A percentile compares a stretch with the other conserved stretches of the same genome.
These are phyloP conservation scores for Camellia granthamiana DNA, from an alignment of 148 eudicot genomes.

Conservation along the genomic window DNA sequence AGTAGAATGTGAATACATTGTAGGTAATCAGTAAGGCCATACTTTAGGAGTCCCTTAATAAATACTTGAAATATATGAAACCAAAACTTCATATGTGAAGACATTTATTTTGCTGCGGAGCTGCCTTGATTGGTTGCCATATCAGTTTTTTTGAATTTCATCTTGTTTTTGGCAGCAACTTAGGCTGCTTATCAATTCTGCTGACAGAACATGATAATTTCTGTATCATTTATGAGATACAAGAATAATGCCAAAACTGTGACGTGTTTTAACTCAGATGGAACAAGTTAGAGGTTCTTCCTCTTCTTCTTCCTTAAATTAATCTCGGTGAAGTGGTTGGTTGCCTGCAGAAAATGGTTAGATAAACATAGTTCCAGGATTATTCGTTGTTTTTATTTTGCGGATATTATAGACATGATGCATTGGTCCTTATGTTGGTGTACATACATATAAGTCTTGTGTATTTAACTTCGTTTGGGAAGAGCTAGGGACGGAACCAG, in stretches of 20 bases:
- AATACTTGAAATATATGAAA: background rate
- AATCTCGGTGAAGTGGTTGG: background rate
- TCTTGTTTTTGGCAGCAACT: background rate
- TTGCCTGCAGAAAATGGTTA: background rate
- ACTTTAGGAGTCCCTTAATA: background rate
- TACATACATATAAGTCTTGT: background rate
- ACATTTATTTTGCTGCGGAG: background rate
- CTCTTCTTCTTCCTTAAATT: too few relatives aligned
- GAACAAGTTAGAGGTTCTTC: background rate
- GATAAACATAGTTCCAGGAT: background rate
- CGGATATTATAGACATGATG: background rate
- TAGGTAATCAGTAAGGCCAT: background rate
- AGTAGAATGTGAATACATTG: background rate
- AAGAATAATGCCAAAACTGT: background rate
- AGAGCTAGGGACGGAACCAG: too few relatives aligned
- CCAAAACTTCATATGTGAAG: background rate
- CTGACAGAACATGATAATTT: background rate
- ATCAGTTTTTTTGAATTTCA: background rate
- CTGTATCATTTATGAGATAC: background rate
- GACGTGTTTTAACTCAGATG: background rate
- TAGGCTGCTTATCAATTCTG: slow-evolving; percentile 1
- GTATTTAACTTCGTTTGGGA: too few relatives aligned
- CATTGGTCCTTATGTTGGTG: background rate
- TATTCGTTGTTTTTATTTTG: background rate
- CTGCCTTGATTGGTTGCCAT: background rate